Evolutionary conservation across 108 stramenopile genomes (phyloP).

Genomic region (Aurantiochytrium sp.): DNA sequence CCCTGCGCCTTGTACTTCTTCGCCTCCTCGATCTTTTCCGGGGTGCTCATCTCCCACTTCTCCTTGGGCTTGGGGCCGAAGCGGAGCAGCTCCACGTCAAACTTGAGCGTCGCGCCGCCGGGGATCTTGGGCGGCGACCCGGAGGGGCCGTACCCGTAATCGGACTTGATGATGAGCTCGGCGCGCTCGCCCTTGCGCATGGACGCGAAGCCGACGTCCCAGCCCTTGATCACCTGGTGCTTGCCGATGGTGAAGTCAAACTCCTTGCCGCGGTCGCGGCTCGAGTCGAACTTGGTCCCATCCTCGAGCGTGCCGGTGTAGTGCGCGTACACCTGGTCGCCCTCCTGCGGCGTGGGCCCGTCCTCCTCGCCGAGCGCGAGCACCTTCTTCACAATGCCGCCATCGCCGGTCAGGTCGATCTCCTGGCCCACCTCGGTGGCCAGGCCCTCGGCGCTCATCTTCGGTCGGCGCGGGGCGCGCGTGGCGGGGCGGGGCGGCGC

Average conservation of each 20-base stretch:
- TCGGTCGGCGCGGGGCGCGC: no score
- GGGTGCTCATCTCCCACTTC: slow-evolving; percentile 55
- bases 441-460: neutral
- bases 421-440: slow-evolving; percentile 23
- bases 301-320: slow-evolving; percentile 72
- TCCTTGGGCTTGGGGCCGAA: slow-evolving; percentile 79
- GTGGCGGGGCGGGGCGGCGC: no score
- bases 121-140: slow-evolving; percentile 87
- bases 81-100: slow-evolving; percentile 88
- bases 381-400: slow-evolving; percentile 27
- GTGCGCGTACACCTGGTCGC: slow-evolving; percentile 76
- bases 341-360: slow-evolving; percentile 32
- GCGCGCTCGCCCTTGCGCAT: slow-evolving; percentile 57
- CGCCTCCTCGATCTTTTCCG: neutral
- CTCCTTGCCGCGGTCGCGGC: slow-evolving; percentile 37
- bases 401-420: slow-evolving; percentile 32
- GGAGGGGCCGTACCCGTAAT: slow-evolving; percentile 82
- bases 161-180: slow-evolving; percentile 51
- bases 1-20: slow-evolving; percentile 23
- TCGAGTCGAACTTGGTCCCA: slow-evolving; percentile 59
- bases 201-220: slow-evolving; percentile 57
- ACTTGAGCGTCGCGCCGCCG: slow-evolving; percentile 70
- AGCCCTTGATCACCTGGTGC: slow-evolving; percentile 54
- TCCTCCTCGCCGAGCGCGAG: slow-evolving; percentile 3
- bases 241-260: slow-evolving; percentile 43